Evolutionary conservation across 2,329 filamentous ascomycete species (phyloP).

Genomic region (Colletotrichum simmondsii): DNA sequence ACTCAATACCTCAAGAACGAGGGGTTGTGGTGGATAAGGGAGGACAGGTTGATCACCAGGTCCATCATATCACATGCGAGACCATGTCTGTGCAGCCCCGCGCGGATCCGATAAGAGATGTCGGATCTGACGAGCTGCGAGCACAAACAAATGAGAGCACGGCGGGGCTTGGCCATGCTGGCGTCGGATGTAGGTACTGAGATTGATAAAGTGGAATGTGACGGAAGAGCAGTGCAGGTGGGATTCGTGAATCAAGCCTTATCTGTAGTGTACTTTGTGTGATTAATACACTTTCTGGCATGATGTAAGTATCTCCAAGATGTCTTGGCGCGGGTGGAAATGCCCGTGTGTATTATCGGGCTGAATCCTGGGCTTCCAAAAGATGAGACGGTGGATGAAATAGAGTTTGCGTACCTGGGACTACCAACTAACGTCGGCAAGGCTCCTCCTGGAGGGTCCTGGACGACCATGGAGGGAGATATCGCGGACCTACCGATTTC

Average conservation of each 20-base stretch:
- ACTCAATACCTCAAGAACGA: neutral
- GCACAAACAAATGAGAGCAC: neutral
- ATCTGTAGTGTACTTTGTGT: too few species aligned
- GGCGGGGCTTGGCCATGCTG: neutral
- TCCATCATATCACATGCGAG: neutral
- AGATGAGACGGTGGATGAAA: conserved; percentile 26
- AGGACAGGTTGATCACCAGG: neutral
- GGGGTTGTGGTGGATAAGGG: neutral
- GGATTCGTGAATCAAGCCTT: too few species aligned
- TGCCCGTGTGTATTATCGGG: conserved; percentile 11
- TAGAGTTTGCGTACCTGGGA: conserved; percentile 16
- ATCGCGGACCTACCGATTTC: neutral
- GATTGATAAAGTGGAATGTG: neutral
- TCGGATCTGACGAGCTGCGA: neutral
- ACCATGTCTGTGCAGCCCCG: neutral
- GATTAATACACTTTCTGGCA: neutral
- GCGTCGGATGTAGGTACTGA: neutral
- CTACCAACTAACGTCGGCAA: conserved; percentile 4
- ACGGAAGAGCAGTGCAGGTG: neutral
- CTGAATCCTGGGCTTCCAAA: neutral
- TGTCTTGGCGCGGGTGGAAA: neutral
- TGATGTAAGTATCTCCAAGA: neutral
- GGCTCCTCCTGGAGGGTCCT: neutral
- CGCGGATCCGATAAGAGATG: neutral
- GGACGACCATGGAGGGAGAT: neutral